These are phyloP conservation scores for Voacanga thouarsii DNA, from an alignment of 257 asterid genomes.

Conservation along the genomic window DNA sequence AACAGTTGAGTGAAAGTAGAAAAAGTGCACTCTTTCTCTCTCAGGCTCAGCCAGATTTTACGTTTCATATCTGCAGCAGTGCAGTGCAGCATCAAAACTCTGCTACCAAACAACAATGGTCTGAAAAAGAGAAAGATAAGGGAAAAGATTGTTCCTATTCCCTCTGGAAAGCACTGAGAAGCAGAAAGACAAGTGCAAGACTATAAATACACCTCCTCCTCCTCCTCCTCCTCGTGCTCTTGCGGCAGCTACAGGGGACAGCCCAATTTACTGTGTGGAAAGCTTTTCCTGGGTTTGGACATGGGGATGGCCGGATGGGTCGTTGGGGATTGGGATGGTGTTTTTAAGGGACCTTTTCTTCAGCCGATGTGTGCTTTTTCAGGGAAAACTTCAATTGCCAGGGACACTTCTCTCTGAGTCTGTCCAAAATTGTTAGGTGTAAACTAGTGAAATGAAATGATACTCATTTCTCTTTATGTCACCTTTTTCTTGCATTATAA, in stretches of 20 bases:
- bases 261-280: background rate
- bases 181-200: background rate
- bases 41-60: background rate
- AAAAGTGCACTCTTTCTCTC: background rate
- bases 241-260: background rate
- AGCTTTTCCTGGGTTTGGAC: background rate
- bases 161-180: constrained; percentile 3
- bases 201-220: background rate
- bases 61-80: constrained; percentile 4
- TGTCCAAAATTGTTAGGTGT: background rate
- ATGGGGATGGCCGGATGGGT: background rate
- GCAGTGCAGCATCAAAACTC: background rate
- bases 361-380: too few species aligned
- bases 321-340: background rate
- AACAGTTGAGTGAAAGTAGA: background rate
- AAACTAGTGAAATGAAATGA: too few species aligned
- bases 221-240: background rate
- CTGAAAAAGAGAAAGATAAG: background rate
- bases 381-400: too few species aligned
- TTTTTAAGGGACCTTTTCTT: too few species aligned
- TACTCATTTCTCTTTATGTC: too few species aligned
- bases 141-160: background rate
- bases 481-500: too few species aligned
- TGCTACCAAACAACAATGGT: background rate
- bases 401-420: background rate